Conservation (phyloP, 2,329 filamentous ascomycete species). For the Dactylella cylindrospora region DNA sequence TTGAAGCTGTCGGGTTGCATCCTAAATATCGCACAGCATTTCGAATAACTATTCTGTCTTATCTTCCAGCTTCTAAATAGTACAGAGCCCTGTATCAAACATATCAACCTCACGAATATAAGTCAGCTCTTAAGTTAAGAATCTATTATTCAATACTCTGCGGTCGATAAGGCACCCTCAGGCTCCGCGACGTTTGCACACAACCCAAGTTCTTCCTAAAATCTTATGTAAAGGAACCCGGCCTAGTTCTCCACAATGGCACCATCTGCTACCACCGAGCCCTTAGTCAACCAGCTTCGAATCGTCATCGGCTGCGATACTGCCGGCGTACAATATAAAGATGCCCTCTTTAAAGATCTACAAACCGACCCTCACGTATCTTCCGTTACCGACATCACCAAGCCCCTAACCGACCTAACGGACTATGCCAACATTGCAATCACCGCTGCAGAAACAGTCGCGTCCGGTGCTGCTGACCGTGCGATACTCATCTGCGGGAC, state of each 20-base stretch:
- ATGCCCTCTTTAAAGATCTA: conserved; percentile 29
- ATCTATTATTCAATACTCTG: no score
- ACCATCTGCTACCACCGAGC: conserved; percentile 12
- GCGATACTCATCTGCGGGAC: conserved; percentile 83
- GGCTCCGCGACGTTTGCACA: no score
- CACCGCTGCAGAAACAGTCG: conserved; percentile 57
- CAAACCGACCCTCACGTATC: conserved; percentile 13
- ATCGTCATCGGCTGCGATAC: conserved; percentile 37
- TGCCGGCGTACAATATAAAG: conserved; percentile 42
- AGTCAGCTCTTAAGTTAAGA: no score
- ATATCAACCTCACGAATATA: no score
- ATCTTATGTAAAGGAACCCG: no score
- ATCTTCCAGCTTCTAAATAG: no score
- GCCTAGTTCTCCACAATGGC: conserved; percentile 26
- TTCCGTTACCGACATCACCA: conserved; percentile 32
- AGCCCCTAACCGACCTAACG: conserved; percentile 49
- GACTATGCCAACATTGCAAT: conserved; percentile 30
- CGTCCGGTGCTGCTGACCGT: conserved; percentile 68
- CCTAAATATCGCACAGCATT: no score
- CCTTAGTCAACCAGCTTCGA: conserved; percentile 11
- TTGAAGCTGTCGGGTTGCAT: no score
- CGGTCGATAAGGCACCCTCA: no score
- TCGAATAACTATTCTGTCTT: no score
- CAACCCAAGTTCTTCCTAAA: no score
- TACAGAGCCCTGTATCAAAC: no score